Evolutionary conservation across 306 rosid species (phyloP).

Genomic region (Cercis canadensis): DNA sequence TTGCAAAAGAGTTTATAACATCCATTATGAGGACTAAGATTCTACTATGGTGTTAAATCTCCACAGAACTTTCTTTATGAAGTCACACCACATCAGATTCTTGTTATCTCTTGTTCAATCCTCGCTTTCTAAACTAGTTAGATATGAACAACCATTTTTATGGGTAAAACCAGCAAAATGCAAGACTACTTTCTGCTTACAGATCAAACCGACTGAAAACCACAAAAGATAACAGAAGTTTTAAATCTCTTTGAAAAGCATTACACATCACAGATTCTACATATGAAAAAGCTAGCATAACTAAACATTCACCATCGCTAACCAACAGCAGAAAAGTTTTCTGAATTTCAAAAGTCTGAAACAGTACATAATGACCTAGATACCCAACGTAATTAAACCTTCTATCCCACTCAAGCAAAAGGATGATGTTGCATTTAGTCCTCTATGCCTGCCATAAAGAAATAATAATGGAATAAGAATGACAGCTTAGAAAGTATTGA

Average conservation of each 20-base stretch:
- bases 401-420: constrained; percentile 3
- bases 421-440: background rate
- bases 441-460: constrained; percentile 12
- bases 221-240: too few species aligned
- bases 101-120: background rate
- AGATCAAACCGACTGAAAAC: background rate
- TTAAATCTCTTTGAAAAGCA: background rate
- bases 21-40: too few species aligned
- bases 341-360: constrained; percentile 3
- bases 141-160: background rate
- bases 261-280: background rate
- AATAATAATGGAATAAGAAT: background rate
- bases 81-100: background rate
- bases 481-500: constrained; percentile 8
- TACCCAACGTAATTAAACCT: background rate
- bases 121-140: background rate
- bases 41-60: too few species aligned
- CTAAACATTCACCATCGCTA: background rate
- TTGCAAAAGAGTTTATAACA: background rate
- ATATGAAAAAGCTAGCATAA: background rate
- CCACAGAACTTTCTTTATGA: background rate
- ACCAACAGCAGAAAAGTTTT: too few species aligned
- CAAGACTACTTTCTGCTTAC: background rate
- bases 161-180: background rate
- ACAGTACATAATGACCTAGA: background rate